Evolutionary conservation across 208 protist genomes (phyloP), one percentile per base, ranked within the genome.

Genomic region (Trypanosoma theileri): DNA sequence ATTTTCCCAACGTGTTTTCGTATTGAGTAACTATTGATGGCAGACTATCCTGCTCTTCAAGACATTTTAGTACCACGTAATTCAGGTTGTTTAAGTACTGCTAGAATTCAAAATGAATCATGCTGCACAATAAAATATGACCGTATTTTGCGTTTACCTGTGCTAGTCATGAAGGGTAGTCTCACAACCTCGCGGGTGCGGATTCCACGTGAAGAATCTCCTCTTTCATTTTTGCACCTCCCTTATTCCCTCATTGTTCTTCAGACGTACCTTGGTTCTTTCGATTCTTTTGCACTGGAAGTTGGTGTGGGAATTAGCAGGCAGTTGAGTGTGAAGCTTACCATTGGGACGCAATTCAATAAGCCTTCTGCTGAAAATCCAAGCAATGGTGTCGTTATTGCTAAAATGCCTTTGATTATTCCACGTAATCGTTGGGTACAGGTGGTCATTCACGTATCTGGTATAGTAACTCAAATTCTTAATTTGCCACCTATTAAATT

Each of bases 381-480:
- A 3, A 62, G 28, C 35, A 75, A 73, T 28, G 79, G 80, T 7
- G 53, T 87, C n/a, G 59, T 78, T 55, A 40, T 68, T 21, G 77
- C 76, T 28, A 84, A 77, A 56, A 69, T 95, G 24, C 89, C 86
- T 1, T 74, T 95, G 3, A 81, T 95, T 42, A 85, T 95, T 35
- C 89, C 89, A 13, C 71, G 86, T 1, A 88, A 79, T 68, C 72
- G 81, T 45, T 95, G 89, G 87, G 87, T 95, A n/a, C 89, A 95
- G 63, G 84, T 93, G 11, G 79, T 95, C 0, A 86, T 95, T 71
- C 86, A 95, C 64, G 26, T 95, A 14, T 73, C 74, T 13, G 89
- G 89, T 19, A 95, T 92, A 16, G 62, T 88, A 40, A 73, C 69
- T 6, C 66, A 85, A 40, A 67, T 95, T 17, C 88, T 95, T 53